A percentile compares a stretch with the other conserved stretches of the same genome.
phyloP scores from a whole-genome alignment of 2,329 filamentous ascomycete genomes.

The Colletotrichum endophyticum region DNA sequence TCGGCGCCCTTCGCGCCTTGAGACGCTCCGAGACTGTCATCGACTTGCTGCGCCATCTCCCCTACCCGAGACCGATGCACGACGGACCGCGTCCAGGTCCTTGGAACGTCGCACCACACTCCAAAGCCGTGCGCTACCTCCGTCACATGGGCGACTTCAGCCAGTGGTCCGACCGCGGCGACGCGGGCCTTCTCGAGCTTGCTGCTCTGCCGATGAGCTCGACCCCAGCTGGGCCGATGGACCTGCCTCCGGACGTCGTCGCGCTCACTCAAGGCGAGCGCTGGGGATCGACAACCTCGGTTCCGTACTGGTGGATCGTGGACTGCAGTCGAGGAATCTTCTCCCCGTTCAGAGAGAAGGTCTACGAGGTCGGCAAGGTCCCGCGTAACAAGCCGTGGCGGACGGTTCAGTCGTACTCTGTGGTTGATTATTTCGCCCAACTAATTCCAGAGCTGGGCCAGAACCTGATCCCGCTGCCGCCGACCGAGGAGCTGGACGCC shows the following conservation, averaged over 20 bases:
- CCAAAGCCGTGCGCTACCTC: conserved; percentile 16
- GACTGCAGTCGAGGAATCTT: conserved; percentile 8
- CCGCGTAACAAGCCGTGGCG: conserved; percentile 20
- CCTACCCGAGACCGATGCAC: conserved; percentile 15
- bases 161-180: conserved; percentile 15
- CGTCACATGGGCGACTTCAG: conserved; percentile 6
- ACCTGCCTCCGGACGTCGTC: conserved; percentile 6
- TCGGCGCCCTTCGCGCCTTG: conserved; percentile 13
- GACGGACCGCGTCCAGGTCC: conserved; percentile 16
- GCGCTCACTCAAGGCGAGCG: conserved; percentile 4
- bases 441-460: not conserved
- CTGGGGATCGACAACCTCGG: not conserved
- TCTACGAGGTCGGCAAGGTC: not conserved
- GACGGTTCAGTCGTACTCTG: not conserved
- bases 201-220: not conserved
- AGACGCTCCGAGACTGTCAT: conserved; percentile 14
- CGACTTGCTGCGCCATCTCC: conserved; percentile 14
- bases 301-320: conserved; percentile 16
- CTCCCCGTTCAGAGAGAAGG: not conserved
- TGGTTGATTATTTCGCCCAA: not conserved
- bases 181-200: conserved; percentile 6
- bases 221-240: conserved; percentile 7
- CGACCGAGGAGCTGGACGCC: conserved; percentile 12
- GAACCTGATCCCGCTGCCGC: conserved; percentile 2
- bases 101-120: conserved; percentile 11